Base-by-base conservation (phyloP, 169 alveolate species). In the Condylostoma magnum region DNA sequence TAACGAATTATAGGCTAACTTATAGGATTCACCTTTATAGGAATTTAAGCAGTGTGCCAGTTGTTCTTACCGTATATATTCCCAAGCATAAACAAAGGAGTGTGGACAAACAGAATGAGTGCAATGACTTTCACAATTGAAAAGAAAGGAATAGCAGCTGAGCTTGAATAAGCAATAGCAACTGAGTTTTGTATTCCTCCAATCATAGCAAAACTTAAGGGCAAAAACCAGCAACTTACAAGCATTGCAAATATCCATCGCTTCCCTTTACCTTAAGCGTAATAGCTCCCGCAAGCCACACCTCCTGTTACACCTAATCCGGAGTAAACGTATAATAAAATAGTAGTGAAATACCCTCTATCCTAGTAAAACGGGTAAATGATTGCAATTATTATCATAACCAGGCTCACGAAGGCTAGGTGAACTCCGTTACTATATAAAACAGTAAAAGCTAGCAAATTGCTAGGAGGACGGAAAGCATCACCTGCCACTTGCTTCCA, bases 401-500 rank as follows among this genome's bases (percentile, higher is more conserved):
- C 20, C 12, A 30, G 31, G 6, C 20, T 31, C 44, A 66, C 25
- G 43, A 25, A n/a, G 0, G 46, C 20, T 1, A 66, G 44, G 1
- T 76, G 83, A 18, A 47, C 37, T 1, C 75, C 76, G 20, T 77
- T 66, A n/a, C 75, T 48, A n/a, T 18, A 27, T 20, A 33, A 30
- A 6, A 33, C 70, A 12, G 79, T 69, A 57, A 76, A 63, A 38
- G 34, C 20, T 27, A 31, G 27, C 12, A 76, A 56, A 6, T 67
- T 25, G 15, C 33, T 36, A 12, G 83, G 83, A 12, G 75, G 53
- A 20, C 72, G 31, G 56, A 76, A 67, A 20, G 57, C 83, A 20
- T 76, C 83, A 34, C 79, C 79, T 48, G 69, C 80, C 20, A 76
- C 80, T 60, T 66, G 78, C 53, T 76, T 76, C 83, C 83, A 76